Percentiles rank a stretch among this genome's conserved stretches.
Evolutionary conservation across 2,329 filamentous ascomycete species (phyloP).

Genomic region (Xenoacremonium recifei): DNA sequence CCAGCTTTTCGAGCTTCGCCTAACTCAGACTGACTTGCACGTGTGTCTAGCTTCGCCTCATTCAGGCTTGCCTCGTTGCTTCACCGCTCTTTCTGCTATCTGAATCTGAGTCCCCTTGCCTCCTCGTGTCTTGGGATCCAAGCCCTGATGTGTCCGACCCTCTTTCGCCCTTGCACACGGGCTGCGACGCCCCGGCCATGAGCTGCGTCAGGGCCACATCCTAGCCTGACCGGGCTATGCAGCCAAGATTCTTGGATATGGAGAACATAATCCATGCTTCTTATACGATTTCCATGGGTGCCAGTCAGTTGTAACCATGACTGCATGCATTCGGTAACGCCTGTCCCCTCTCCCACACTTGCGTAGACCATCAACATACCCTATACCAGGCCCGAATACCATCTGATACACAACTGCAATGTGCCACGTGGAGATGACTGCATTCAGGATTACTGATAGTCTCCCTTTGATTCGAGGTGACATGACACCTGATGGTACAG

Average conservation of each 20-base stretch:
- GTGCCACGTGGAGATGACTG: neutral
- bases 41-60: slow-evolving; percentile 19
- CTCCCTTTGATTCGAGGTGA: neutral
- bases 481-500: neutral
- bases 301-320: slow-evolving; percentile 25
- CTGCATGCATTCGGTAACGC: slow-evolving; percentile 26
- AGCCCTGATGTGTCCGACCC: neutral
- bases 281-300: slow-evolving; percentile 10
- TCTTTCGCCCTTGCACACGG: neutral
- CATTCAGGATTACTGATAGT: neutral
- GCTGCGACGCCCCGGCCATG: no score
- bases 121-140: neutral
- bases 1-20: no score
- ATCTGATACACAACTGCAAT: no score
- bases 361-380: slow-evolving; percentile 12
- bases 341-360: slow-evolving; percentile 17
- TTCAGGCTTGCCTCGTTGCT: slow-evolving; percentile 16
- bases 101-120: slow-evolving; percentile 18
- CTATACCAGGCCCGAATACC: neutral
- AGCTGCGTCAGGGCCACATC: neutral
- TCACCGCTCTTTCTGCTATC: slow-evolving; percentile 26
- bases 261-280: slow-evolving; percentile 13
- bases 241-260: slow-evolving; percentile 8
- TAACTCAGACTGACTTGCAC: no score
- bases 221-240: slow-evolving; percentile 10